Evolutionary conservation across 352 stramenopile genomes (phyloP).

Genomic region (Salisapilia sapeloensis): DNA sequence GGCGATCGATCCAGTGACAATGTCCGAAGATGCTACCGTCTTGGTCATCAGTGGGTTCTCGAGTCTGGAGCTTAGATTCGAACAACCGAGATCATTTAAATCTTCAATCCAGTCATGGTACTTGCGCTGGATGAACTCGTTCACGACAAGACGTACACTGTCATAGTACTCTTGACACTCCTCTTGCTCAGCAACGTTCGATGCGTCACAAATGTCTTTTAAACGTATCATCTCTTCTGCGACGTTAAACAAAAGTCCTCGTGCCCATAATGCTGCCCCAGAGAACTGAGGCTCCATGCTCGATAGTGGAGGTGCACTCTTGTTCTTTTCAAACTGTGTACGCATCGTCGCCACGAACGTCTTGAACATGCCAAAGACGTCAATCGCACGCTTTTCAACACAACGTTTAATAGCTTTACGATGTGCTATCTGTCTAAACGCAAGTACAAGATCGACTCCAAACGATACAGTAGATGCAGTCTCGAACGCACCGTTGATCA

Average conservation of each 20-base stretch:
- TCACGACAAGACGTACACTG: slow-evolving; percentile 60
- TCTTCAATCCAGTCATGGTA: slow-evolving; percentile 85
- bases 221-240: slow-evolving; percentile 62
- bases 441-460: slow-evolving; percentile 84
- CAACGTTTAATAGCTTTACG: slow-evolving; percentile 86
- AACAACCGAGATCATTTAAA: slow-evolving; percentile 57
- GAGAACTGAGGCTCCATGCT: slow-evolving; percentile 86
- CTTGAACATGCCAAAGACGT: slow-evolving; percentile 88
- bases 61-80: slow-evolving; percentile 60
- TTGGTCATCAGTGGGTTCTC: slow-evolving; percentile 82
- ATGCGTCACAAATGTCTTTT: slow-evolving; percentile 46
- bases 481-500: slow-evolving; percentile 91
- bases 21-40: slow-evolving; percentile 10
- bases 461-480: slow-evolving; percentile 77
- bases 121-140: slow-evolving; percentile 82
- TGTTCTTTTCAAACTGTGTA: slow-evolving; percentile 88
- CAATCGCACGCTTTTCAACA: slow-evolving; percentile 86
- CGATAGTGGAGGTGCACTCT: slow-evolving; percentile 61
- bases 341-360: slow-evolving; percentile 48
- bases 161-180: slow-evolving; percentile 64
- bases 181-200: slow-evolving; percentile 57
- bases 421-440: slow-evolving; percentile 87
- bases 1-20: slow-evolving; percentile 5
- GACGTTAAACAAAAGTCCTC: slow-evolving; percentile 63
- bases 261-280: slow-evolving; percentile 85